Evolutionary conservation across 345 rosid species (phyloP), one percentile per base, ranked within the genome.

Genomic region (Sapria himalayana): DNA sequence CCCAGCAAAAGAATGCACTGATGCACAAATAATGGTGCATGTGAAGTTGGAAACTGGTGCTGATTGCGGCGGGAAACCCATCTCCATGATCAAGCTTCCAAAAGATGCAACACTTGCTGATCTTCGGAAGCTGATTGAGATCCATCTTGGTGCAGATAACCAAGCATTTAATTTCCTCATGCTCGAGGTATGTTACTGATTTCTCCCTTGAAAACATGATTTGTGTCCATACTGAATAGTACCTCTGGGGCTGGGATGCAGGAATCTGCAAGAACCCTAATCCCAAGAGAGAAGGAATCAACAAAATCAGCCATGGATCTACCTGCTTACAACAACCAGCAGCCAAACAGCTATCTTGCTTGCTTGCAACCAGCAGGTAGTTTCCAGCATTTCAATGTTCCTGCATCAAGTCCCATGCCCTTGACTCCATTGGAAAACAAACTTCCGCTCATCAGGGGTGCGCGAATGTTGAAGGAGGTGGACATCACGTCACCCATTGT

Each of bases 71-170:
- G 74, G 66, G 37, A 74, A 66, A 50, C 56, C 67, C 55, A 63
- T 74, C 37, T 55, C 75, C 33, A 72, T 65, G 22, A 61, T 78
- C 10, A 72, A 51, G 63, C 70, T 70, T 31, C 41, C 62, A 9
- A 63, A 63, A 43, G 80, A 61, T 7, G 73, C 84, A 41, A 65
- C 70, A 45, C 67, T 74, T 18, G 67, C 74, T 48, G 84, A 78
- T 42, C 55, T 78, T 57, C 51, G 84, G 66, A 74, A 78, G 72
- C 72, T 78, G 49, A 60, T 74, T 21, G 77, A 74, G 53, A 78
- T 71, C 42, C 53, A 74, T 60, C 74, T 74, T 39, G 80, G 56
- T 22, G 61, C 64, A 42, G 80, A 69, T 46, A 67, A 65, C 51
- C 65, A 55, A 49, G 56, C 66, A 12, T 75, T 74, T 44, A 45